Percentiles rank a stretch among this genome's conserved stretches.
These are phyloP conservation scores for Pseudogymnoascus verrucosus DNA, from an alignment of 2,329 filamentous ascomycete genomes.

Conservation along the genomic window DNA sequence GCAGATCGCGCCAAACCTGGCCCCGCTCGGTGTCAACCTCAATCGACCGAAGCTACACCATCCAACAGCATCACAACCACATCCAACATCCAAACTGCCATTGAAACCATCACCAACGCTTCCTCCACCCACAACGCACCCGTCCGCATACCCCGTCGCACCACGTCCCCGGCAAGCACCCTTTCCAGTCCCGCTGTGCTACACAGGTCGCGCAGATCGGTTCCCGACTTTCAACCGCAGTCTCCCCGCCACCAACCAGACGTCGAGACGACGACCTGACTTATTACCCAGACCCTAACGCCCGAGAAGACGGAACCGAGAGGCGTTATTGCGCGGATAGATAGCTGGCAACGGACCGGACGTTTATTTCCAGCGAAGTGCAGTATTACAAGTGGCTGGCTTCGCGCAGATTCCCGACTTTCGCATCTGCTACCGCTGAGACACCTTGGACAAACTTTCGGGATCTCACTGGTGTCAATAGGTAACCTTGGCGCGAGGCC, in stretches of 20 bases:
- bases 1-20: not conserved
- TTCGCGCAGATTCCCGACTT: not conserved
- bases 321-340: not conserved
- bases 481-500: not conserved
- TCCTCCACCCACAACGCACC: not conserved
- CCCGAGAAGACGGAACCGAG: not conserved
- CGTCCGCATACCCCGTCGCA: not conserved
- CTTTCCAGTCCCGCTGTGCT: not conserved
- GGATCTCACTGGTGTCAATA: not conserved
- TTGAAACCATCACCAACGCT: not conserved
- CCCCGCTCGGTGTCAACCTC: not conserved
- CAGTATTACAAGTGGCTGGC: not conserved
- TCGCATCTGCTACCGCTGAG: not conserved
- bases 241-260: not conserved
- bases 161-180: not conserved
- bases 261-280: not conserved
- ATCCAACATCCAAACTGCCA: not conserved
- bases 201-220: conserved; percentile 2
- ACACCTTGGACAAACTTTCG: not conserved
- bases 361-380: not conserved
- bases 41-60: not conserved
- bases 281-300: not conserved
- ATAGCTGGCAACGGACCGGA: not conserved
- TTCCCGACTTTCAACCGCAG: not conserved
- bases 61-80: not conserved